Conservation (phyloP, 345 rosid species). For the Arabidopsis suecica region DNA sequence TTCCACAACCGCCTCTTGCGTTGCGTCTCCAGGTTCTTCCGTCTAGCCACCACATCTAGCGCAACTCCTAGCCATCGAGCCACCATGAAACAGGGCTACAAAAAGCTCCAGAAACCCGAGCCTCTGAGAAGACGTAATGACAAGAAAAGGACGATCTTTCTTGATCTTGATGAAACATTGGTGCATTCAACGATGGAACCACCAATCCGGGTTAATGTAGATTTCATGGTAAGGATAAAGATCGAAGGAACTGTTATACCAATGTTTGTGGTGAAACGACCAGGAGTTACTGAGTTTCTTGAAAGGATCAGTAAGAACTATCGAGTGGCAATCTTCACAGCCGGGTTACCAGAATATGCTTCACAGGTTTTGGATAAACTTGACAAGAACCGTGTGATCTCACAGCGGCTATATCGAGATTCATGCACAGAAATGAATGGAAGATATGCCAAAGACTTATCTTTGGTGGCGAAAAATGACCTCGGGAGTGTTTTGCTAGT, state of each 20-base stretch:
- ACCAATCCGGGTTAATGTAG: constrained; percentile 54
- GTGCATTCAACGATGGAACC: constrained; percentile 77
- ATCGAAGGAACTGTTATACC: constrained; percentile 63
- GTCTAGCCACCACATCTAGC: constrained; percentile 34
- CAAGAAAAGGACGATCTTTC: constrained; percentile 61
- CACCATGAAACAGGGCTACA: constrained; percentile 40
- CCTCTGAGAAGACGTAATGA: constrained; percentile 22
- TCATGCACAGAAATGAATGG: constrained; percentile 75
- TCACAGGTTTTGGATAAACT: constrained; percentile 70
- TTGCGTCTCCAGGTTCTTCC: constrained; percentile 68
- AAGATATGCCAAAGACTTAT: constrained; percentile 76
- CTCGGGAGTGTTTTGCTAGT: constrained; percentile 67
- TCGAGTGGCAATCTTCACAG: constrained; percentile 85
- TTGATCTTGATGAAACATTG: constrained; percentile 92
- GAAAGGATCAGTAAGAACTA: constrained; percentile 55
- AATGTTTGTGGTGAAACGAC: constrained; percentile 83
- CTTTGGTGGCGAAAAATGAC: constrained; percentile 63
- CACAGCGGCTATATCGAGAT: constrained; percentile 76
- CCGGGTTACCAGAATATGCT: constrained; percentile 82
- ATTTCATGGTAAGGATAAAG: constrained; percentile 66
- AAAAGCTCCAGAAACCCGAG: constrained; percentile 36
- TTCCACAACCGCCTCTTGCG: constrained; percentile 73
- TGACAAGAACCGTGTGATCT: constrained; percentile 63
- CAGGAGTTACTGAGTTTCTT: constrained; percentile 79
- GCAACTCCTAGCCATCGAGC: constrained; percentile 31